phyloP scores from a whole-genome alignment of 129 eudicot genomes.

The Scalesia atractyloides region DNA sequence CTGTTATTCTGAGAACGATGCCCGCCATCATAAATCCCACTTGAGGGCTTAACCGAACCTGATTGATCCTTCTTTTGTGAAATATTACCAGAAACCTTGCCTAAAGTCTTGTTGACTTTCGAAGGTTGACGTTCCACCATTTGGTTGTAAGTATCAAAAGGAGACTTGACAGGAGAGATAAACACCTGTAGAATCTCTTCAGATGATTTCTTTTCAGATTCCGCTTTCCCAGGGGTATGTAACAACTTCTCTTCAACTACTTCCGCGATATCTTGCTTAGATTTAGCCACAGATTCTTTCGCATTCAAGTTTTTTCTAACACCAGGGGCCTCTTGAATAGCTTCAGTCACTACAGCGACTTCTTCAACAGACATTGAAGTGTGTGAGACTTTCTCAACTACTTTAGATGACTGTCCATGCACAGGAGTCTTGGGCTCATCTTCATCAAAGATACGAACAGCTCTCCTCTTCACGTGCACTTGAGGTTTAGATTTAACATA shows the following conservation, averaged over 20 bases:
- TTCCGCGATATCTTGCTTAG: conserved; percentile 40
- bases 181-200: conserved; percentile 38
- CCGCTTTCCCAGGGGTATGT: conserved; percentile 43
- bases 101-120: conserved; percentile 36
- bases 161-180: conserved; percentile 60
- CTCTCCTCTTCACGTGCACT: conserved; percentile 59
- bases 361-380: conserved; percentile 37
- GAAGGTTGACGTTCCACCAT: conserved; percentile 32
- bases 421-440: conserved; percentile 91
- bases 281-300: conserved; percentile 35
- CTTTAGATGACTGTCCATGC: conserved; percentile 59
- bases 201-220: conserved; percentile 39
- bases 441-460: conserved; percentile 70
- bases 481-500: conserved; percentile 43
- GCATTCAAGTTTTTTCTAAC: conserved; percentile 31
- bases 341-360: conserved; percentile 29
- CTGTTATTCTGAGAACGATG: conserved; percentile 32
- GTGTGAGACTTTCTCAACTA: conserved; percentile 39
- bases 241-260: conserved; percentile 25
- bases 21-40: conserved; percentile 34
- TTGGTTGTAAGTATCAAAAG: conserved; percentile 35
- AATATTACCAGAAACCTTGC: conserved; percentile 43
- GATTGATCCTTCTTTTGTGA: conserved; percentile 49
- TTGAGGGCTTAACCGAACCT: conserved; percentile 34
- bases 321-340: conserved; percentile 33